Conservation (phyloP, 2,329 filamentous ascomycete species). For the Fusarium dimerum region DNA sequence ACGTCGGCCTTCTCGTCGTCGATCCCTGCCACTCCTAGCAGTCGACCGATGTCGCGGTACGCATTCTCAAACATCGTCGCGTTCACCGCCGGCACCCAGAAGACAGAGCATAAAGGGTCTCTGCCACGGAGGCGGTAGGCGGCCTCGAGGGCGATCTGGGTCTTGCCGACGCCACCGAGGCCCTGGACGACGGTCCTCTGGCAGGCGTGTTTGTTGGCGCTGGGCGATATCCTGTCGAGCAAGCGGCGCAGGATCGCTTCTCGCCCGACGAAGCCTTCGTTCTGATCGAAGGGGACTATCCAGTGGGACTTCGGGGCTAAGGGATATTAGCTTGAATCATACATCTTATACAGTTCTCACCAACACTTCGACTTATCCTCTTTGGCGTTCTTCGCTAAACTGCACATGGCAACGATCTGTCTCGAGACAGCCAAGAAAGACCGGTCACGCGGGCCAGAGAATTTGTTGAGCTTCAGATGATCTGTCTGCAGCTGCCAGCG, state of each 20-base stretch:
- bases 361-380: neutral
- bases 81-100: conserved; percentile 40
- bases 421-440: neutral
- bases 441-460: conserved; percentile 2
- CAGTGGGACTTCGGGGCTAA: neutral
- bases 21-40: conserved; percentile 29
- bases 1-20: conserved; percentile 38
- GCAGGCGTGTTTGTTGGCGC: conserved; percentile 6
- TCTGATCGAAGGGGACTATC: conserved; percentile 27
- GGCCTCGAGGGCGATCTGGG: conserved; percentile 40
- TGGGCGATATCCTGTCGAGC: conserved; percentile 1
- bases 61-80: conserved; percentile 34
- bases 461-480: conserved; percentile 12
- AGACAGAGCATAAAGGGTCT: conserved; percentile 37
- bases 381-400: neutral
- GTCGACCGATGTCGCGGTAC: conserved; percentile 35
- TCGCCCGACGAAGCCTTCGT: conserved; percentile 28
- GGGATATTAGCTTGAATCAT: neutral
- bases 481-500: conserved; percentile 2
- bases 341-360: neutral
- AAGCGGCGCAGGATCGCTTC: conserved; percentile 3
- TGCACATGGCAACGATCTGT: neutral
- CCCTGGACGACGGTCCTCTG: conserved; percentile 18
- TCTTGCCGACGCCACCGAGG: conserved; percentile 40
- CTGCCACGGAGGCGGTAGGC: conserved; percentile 29